A percentile compares a stretch with the other conserved stretches of the same genome.
These are phyloP conservation scores for Neospermospora avenae DNA, from an alignment of 2,329 filamentous ascomycete species.

Conservation along the genomic window DNA sequence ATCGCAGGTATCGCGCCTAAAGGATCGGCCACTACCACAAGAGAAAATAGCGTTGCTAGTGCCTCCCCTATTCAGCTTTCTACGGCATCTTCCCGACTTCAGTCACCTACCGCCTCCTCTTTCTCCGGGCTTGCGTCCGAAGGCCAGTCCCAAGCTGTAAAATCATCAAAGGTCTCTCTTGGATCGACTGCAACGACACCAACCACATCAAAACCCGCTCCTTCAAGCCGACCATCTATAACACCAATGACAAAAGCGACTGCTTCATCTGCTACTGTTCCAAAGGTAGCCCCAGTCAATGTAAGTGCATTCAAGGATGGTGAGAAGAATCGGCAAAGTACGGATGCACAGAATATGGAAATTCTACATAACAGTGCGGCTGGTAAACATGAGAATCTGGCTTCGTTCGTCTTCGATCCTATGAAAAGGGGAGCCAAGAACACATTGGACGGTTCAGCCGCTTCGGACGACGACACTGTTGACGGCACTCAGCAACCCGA, in stretches of 20 bases:
- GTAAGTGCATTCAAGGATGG: conserved; percentile 47
- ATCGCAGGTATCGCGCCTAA: conserved; percentile 42
- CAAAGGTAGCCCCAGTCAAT: conserved; percentile 48
- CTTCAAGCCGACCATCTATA: conserved; percentile 29
- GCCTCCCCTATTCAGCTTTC: conserved; percentile 35
- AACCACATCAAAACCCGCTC: conserved; percentile 28
- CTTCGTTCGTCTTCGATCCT: conserved; percentile 22
- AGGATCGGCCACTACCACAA: conserved; percentile 40
- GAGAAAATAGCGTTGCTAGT: conserved; percentile 39
- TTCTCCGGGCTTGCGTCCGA: conserved; percentile 31
- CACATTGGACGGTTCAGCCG: conserved; percentile 25
- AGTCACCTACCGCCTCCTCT: conserved; percentile 32
- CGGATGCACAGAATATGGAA: conserved; percentile 25
- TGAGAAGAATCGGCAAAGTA: conserved; percentile 42
- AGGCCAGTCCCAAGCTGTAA: conserved; percentile 31
- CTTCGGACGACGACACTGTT: conserved; percentile 19
- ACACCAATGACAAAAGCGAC: conserved; percentile 34
- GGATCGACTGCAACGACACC: conserved; percentile 29
- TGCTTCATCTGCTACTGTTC: conserved; percentile 33
- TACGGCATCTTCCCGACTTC: conserved; percentile 31
- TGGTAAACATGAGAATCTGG: conserved; percentile 14
- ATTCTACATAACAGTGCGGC: conserved; percentile 6
- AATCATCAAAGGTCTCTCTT: conserved; percentile 33
- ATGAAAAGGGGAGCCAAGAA: conserved; percentile 10
- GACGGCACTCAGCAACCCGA: conserved; percentile 1